Evolutionary conservation across 305 asterid species (phyloP).

Genomic region (Plantago lanceolata): DNA sequence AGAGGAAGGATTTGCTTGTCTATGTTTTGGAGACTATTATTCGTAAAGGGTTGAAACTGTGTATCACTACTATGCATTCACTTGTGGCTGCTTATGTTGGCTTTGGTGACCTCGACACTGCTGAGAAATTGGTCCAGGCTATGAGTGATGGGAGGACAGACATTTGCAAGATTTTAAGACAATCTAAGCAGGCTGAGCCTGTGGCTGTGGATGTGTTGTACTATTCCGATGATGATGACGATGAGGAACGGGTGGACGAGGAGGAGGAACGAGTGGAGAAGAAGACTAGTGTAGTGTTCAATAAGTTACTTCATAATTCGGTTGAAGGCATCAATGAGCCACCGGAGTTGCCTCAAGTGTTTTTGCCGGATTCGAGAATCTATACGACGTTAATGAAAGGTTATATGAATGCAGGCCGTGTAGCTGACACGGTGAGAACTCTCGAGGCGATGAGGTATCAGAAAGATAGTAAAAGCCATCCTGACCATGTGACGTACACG

Average conservation of each 20-base stretch:
- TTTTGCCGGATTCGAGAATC: conserved; percentile 71
- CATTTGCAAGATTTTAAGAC: conserved; percentile 68
- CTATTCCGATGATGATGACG: not conserved
- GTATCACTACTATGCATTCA: conserved; percentile 81
- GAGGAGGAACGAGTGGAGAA: not conserved
- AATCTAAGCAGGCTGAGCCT: conserved; percentile 24
- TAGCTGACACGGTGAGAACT: conserved; percentile 75
- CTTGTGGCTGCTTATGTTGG: conserved; percentile 92
- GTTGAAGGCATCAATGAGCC: conserved; percentile 37
- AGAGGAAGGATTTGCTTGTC: conserved; percentile 73
- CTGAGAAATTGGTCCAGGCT: conserved; percentile 70
- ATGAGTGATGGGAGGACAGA: conserved; percentile 84
- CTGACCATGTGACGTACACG: conserved; percentile 88
- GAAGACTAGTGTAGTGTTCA: conserved; percentile 38
- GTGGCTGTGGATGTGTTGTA: no score
- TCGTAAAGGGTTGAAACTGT: conserved; percentile 45
- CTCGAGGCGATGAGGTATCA: conserved; percentile 88
- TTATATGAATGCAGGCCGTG: conserved; percentile 78
- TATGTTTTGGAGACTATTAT: conserved; percentile 75
- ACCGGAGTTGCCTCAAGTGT: conserved; percentile 43
- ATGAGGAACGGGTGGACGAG: not conserved
- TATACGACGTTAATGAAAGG: conserved; percentile 92
- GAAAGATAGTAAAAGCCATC: conserved; percentile 61
- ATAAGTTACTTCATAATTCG: conserved; percentile 62
- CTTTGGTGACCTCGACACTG: conserved; percentile 71